phyloP scores from a whole-genome alignment of 2,329 filamentous ascomycete genomes.

The Periglandula ipomoeae region DNA sequence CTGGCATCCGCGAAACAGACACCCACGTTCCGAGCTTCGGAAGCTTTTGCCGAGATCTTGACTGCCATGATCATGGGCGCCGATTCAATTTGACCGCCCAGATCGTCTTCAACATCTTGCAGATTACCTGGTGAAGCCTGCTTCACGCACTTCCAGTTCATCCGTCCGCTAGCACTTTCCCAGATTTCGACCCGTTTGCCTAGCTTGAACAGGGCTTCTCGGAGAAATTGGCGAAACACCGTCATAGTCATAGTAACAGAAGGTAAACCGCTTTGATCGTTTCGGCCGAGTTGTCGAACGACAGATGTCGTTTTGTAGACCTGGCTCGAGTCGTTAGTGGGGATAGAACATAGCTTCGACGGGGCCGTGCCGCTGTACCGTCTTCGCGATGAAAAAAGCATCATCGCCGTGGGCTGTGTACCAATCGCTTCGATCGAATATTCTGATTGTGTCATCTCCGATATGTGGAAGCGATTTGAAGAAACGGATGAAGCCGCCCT shows the following conservation, averaged over 20 bases:
- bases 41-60: constrained; percentile 81
- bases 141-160: constrained; percentile 87
- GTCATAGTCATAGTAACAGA: constrained; percentile 95
- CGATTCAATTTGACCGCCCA: constrained; percentile 76
- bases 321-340: constrained; percentile 27
- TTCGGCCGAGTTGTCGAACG: constrained; percentile 77
- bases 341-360: too few relatives aligned
- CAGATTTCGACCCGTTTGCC: constrained; percentile 90
- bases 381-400: constrained; percentile 74
- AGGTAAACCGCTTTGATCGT: constrained; percentile 72
- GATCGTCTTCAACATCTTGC: constrained; percentile 92
- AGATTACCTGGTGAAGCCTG: constrained; percentile 92
- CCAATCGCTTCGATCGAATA: constrained; percentile 92
- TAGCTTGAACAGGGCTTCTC: constrained; percentile 85
- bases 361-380: constrained; percentile 36
- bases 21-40: constrained; percentile 76
- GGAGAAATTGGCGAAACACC: constrained; percentile 89
- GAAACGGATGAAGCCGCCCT: constrained; percentile 92
- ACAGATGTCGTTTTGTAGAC: constrained; percentile 98
- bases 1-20: constrained; percentile 98
- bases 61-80: constrained; percentile 93
- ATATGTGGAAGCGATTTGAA: constrained; percentile 76
- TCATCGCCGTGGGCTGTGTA: constrained; percentile 89
- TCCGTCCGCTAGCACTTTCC: constrained; percentile 63
- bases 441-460: constrained; percentile 67